These are phyloP conservation scores for Puccinia polysora DNA, from an alignment of 1,284 basidiomycete species.

Conservation along the genomic window DNA sequence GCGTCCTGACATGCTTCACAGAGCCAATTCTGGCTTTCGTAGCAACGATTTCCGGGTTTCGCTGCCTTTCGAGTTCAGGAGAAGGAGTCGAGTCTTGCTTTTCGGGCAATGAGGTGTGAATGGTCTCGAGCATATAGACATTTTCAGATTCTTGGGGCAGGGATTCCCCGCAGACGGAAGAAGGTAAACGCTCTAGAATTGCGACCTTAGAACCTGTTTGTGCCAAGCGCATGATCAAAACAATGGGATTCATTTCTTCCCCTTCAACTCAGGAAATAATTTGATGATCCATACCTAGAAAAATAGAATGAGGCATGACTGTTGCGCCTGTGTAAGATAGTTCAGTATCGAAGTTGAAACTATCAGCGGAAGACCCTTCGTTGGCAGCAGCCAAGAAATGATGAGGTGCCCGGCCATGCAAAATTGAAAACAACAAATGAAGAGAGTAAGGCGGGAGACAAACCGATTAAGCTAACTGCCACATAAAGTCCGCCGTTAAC, in stretches of 20 bases:
- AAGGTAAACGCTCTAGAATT: conserved; percentile 12
- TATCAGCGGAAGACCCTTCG: too few species aligned
- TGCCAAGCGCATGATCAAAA: too few species aligned
- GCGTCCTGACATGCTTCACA: conserved; percentile 21
- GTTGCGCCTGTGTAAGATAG: conserved; percentile 61
- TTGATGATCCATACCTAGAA: conserved; percentile 57
- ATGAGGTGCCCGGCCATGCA: too few species aligned
- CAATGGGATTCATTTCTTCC: too few species aligned
- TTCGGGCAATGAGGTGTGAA: background rate
- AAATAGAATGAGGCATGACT: conserved; percentile 81
- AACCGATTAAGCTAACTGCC: conserved; percentile 61
- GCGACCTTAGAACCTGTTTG: conserved; percentile 38
- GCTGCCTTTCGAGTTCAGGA: background rate
- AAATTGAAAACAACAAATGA: background rate
- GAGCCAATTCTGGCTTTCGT: conserved; percentile 4
- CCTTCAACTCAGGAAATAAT: background rate
- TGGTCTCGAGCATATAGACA: background rate
- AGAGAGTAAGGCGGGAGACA: conserved; percentile 29
- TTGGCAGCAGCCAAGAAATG: too few species aligned
- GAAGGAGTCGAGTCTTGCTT: background rate
- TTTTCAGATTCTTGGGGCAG: background rate
- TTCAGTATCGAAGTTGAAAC: too few species aligned
- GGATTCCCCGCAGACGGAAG: background rate
- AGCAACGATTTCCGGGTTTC: background rate
- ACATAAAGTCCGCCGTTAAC: conserved; percentile 68